Base-by-base conservation (phyloP, 2,329 filamentous ascomycete species). In the Hypoxylon sp. region DNA sequence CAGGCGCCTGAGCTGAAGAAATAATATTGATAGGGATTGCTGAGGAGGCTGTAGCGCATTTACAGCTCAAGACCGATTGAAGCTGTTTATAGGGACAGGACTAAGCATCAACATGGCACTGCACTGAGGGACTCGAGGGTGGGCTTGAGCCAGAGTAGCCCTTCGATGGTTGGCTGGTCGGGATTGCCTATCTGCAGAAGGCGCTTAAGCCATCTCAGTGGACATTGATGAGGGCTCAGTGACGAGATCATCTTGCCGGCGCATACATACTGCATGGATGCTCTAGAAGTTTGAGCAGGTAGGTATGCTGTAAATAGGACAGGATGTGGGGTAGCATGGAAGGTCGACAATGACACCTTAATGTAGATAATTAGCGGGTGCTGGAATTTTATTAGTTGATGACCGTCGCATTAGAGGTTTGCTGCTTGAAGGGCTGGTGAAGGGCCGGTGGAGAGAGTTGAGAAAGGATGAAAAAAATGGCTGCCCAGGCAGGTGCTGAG, bases 371-470 rank as follows among this genome's bases (percentile, higher is more conserved):
- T 52, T 48, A 42, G 19, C 3, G 15, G 21, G 48, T 42, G 50
- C 48, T 59, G 19, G 44, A 42, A 65, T 65, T 55, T 32, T 39
- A 58, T 64, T 47, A 58, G 53, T 59, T 65, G 39, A 31, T 42
- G 37, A 52, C 44, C 27, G 62, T 65, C 39, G 56, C 57, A 61
- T 65, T 51, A 48, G 31, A 54, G 31, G 29, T 15, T 53, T 35
- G 27, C 21, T 21, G 21, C 15, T 51, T 35, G 5, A 59, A 51
- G 11, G 32, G 17, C 21, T 27, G 10, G 3, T 27, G 24, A 27
- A 27, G 24, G 24, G 24, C 24, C 5, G 48, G 58, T 62, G 31
- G 52, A 50, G 29, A 8, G 37, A 17, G 32, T 46, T 29, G 54
- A 24, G 39, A 15, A 39, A 27, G 24, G 5, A 27, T 27, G 27